Conservation (phyloP, 164 flowering plant genomes). For the Berberis vulgaris region DNA sequence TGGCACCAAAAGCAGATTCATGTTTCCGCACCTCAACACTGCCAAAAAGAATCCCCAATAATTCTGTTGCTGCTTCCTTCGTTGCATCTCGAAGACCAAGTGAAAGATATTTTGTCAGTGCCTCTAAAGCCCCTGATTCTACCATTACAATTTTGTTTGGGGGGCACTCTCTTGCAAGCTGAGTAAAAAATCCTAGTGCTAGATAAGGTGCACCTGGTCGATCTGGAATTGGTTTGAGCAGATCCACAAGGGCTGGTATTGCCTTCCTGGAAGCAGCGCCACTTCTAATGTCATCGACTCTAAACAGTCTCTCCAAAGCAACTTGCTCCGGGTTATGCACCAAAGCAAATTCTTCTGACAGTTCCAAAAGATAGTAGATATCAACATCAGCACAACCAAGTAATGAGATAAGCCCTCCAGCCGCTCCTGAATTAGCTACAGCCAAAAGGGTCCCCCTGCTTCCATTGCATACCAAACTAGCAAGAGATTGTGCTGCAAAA, state of each 20-base stretch:
- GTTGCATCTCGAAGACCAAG: slow-evolving; percentile 97
- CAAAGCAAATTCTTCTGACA: slow-evolving; percentile 72
- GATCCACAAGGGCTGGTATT: slow-evolving; percentile 85
- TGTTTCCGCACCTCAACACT: slow-evolving; percentile 87
- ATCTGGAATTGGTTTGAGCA: slow-evolving; percentile 95
- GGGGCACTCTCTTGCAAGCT: slow-evolving; percentile 81
- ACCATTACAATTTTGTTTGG: slow-evolving; percentile 87
- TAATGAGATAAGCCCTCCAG: slow-evolving; percentile 78
- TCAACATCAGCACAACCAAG: slow-evolving; percentile 97
- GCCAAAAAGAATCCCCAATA: slow-evolving; percentile 71
- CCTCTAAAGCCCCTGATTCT: slow-evolving; percentile 93
- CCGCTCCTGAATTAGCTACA: slow-evolving; percentile 95
- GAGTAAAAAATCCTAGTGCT: slow-evolving; percentile 80
- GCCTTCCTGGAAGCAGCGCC: slow-evolving; percentile 97
- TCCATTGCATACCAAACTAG: slow-evolving; percentile 96
- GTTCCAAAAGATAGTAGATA: slow-evolving; percentile 59
- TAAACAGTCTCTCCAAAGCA: slow-evolving; percentile 87
- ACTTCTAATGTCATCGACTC: slow-evolving; percentile 95
- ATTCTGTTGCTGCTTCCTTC: slow-evolving; percentile 94
- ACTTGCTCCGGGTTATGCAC: slow-evolving; percentile 83
- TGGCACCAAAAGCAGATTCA: slow-evolving; percentile 89
- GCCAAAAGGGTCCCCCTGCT: slow-evolving; percentile 94
- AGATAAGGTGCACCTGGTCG: slow-evolving; percentile 96
- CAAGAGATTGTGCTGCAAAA: slow-evolving; percentile 93
- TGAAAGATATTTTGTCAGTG: slow-evolving; percentile 86